Evolutionary conservation across 306 rosid genomes (phyloP).

Genomic region (Biancaea sappan): DNA sequence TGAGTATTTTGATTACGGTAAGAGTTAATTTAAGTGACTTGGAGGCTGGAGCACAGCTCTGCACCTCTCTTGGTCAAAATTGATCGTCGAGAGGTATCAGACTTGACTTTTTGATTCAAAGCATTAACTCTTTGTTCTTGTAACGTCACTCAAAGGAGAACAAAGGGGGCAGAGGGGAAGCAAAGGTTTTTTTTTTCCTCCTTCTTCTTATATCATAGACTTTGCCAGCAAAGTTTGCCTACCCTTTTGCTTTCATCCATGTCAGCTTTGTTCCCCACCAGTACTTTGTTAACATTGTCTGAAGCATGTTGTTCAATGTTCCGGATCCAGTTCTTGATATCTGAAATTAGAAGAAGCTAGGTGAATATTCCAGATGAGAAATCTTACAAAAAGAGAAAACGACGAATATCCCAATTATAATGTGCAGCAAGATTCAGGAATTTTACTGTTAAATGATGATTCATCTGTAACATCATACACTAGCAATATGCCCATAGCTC

Average conservation of each 20-base stretch:
- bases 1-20: not conserved
- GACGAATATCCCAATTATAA: slow-evolving; percentile 27
- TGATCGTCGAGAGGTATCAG: not conserved
- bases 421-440: slow-evolving; percentile 10
- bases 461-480: slow-evolving; percentile 95
- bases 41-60: slow-evolving; percentile 5
- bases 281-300: slow-evolving; percentile 86
- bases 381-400: slow-evolving; percentile 25
- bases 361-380: slow-evolving; percentile 24
- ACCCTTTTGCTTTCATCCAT: slow-evolving; percentile 97
- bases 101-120: not conserved
- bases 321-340: slow-evolving; percentile 93
- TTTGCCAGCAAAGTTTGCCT: slow-evolving; percentile 35
- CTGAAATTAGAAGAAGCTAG: slow-evolving; percentile 50
- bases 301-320: slow-evolving; percentile 98
- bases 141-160: not conserved
- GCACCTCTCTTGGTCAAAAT: slow-evolving; percentile 25
- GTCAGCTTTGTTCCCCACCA: slow-evolving; percentile 98
- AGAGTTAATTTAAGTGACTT: slow-evolving; percentile 9
- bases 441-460: slow-evolving; percentile 91
- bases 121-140: slow-evolving; percentile 2
- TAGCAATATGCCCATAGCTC: slow-evolving; percentile 97
- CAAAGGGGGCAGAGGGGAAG: not conserved
- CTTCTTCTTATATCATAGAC: not conserved
- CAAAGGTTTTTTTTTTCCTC: not conserved